Percentiles rank a stretch among this genome's conserved stretches.
These are phyloP conservation scores for Murraya paniculata DNA, from an alignment of 345 rosid species.

Conservation along the genomic window DNA sequence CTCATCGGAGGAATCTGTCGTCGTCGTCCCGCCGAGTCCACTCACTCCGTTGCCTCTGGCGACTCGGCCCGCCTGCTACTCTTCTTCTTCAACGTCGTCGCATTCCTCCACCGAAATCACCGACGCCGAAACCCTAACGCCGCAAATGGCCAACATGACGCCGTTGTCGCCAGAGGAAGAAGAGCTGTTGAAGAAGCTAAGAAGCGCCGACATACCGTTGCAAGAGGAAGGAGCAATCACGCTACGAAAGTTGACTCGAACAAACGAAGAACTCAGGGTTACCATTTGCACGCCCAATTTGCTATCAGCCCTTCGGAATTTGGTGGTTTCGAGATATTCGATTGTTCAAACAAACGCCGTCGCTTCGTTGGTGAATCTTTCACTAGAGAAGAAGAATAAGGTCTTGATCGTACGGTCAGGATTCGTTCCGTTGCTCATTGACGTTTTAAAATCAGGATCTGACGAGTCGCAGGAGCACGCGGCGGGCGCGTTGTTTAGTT, in stretches of 20 bases:
- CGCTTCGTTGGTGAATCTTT: slow-evolving; percentile 71
- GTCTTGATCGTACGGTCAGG: slow-evolving; percentile 70
- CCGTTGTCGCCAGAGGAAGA: slow-evolving; percentile 48
- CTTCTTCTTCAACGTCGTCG: slow-evolving; percentile 45
- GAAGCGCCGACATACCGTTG: slow-evolving; percentile 46
- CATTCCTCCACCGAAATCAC: slow-evolving; percentile 50
- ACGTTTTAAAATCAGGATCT: slow-evolving; percentile 62
- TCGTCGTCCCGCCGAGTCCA: slow-evolving; percentile 46
- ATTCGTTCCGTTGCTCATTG: slow-evolving; percentile 58
- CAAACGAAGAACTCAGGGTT: slow-evolving; percentile 41
- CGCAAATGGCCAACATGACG: slow-evolving; percentile 16
- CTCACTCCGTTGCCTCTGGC: slow-evolving; percentile 68
- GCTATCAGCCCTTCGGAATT: slow-evolving; percentile 46
- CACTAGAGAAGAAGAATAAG: slow-evolving; percentile 65
- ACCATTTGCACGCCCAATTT: slow-evolving; percentile 55
- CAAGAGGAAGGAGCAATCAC: slow-evolving; percentile 61
- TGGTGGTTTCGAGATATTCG: slow-evolving; percentile 57
- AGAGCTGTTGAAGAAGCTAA: slow-evolving; percentile 44
- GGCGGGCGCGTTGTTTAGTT: slow-evolving; percentile 72
- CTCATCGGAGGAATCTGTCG: slow-evolving; percentile 61
- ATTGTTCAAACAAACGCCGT: slow-evolving; percentile 66
- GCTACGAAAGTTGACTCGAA: slow-evolving; percentile 61
- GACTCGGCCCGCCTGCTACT: slow-evolving; percentile 72
- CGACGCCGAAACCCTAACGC: slow-evolving; percentile 22
- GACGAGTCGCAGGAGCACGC: slow-evolving; percentile 78